Base-by-base conservation (phyloP, 2,329 filamentous ascomycete genomes). In the Penicillium sp. region DNA sequence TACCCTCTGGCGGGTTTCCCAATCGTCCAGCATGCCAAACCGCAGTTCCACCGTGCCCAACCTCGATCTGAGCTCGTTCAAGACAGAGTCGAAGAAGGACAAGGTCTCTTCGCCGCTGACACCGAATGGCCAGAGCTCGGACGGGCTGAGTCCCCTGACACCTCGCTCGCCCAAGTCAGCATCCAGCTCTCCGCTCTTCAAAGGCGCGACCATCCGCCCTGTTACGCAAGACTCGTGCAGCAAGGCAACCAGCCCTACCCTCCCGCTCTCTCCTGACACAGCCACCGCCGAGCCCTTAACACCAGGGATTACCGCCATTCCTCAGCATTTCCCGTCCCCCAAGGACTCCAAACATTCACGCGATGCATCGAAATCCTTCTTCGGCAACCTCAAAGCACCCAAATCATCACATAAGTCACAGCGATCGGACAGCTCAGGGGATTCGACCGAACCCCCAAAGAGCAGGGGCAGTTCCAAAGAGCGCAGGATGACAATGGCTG, bases 351-450 rank as follows among this genome's bases (percentile, higher is more conserved):
- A 74, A 54, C 77, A 79, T 56, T 65, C 63, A 13, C 73, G 77
- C 51, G 77, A 79, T 56, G 63, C 71, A 3, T 79, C 77, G 3
- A 74, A 72, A 45, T 77, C 75, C 3, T 78, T 79, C 51, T 79
- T 79, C 54, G 73, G 75, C 11, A 78, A 72, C 52, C 66, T 79
- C 41, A 78, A 77, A 64, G 76, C 76, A 5, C 75, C 75, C 3
- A 77, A 76, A 57, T 73, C 75, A 11, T 75, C 75, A 1, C 75
- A 78, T 47, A 69, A 67, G 52, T 57, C 75, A 32, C 73, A 76
- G 34, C 63, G 66, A 32, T 76, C 75, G 18, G 76, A 79, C 53
- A 64, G 69, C 39, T 73, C 70, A 10, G 67, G 67, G 18, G 68
- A 72, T 47, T 71, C 66, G 1, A 63, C 62, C 14, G 73, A 75